Percentiles rank a stretch among this genome's conserved stretches.
Evolutionary conservation across 2,329 filamentous ascomycete species (phyloP).

Genomic region (Ambrosiella beaveri): DNA sequence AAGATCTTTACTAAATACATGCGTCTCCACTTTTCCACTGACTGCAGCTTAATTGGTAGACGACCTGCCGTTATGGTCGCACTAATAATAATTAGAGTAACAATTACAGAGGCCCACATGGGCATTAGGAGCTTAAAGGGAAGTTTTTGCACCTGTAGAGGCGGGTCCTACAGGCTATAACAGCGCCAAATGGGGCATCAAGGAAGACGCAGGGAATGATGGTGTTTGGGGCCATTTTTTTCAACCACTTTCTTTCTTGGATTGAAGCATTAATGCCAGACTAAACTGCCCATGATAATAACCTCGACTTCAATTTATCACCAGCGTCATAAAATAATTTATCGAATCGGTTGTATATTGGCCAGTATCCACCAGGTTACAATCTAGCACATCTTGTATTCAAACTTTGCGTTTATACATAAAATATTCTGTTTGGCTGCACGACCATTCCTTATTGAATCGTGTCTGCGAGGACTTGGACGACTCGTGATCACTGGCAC

Average conservation of each 20-base stretch:
- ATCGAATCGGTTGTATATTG: background rate
- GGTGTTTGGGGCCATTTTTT: background rate
- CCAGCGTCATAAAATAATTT: background rate
- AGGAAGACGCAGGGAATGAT: background rate
- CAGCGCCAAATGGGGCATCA: too few species aligned
- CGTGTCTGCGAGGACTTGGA: too few species aligned
- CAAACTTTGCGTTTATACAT: too few species aligned
- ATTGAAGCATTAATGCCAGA: background rate
- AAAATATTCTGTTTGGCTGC: too few species aligned
- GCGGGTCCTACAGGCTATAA: too few species aligned
- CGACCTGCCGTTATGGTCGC: background rate
- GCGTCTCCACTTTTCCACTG: constrained; percentile 1
- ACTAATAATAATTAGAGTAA: background rate
- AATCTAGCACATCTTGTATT: background rate
- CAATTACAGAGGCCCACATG: background rate
- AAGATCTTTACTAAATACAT: constrained; percentile 1
- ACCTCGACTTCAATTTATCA: background rate
- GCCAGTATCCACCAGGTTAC: background rate
- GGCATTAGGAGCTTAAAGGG: background rate
- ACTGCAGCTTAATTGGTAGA: background rate
- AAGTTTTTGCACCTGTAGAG: background rate
- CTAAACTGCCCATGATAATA: background rate
- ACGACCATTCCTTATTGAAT: too few species aligned
- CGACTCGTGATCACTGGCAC: too few species aligned
- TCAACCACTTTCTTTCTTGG: background rate